Evolutionary conservation across 208 protist species (phyloP), one percentile per base, ranked within the genome.

Genomic region (Crithidia sp.): DNA sequence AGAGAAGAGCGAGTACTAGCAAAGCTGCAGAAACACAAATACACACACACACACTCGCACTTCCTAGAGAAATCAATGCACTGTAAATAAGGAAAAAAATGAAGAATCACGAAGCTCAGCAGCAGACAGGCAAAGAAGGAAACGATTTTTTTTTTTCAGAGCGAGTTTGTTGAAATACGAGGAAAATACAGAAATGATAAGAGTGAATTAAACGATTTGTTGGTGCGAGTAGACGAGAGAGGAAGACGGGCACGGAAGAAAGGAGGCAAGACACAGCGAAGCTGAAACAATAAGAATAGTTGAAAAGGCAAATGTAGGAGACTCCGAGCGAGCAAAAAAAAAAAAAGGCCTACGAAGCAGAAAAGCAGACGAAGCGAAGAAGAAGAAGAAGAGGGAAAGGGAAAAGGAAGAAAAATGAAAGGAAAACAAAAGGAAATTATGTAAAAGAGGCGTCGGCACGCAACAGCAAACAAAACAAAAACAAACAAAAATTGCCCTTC

Each of bases 321-420:
- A 56, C 6, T 7, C 14, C 7, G n/a, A 56, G 5, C n/a, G 6
- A 56, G 58, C 14, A 60, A 73, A 47, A 60, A 56, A 36, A 62
- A 64, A 58, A 60, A 13, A 12, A 71, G 12, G 19, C 16, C 49
- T 6, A 73, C 13, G 14, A 64, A 43, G 44, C 52, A 60, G 39
- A 74, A 74, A 56, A 62, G 56, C 63, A 73, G 50, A 28, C 0
- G 28, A 28, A 28, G 55, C 36, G 28, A 41, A 7, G 50, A 17
- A 55, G 14, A 55, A 55, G 7, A 55, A 55, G 14, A 55, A 55
- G 40, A 50, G 59, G 5, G 40, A 64, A 64, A 12, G 36, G 8
- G 39, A 44, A 62, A 43, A 19, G 45, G 45, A 56, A 28, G 52
- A 56, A 56, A 12, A 56, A 8, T n/a, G 12, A 12, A n/a, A 28